A percentile compares a stretch with the other conserved stretches of the same genome.
Conservation (phyloP, 441 rosid genomes). For the Brassica balearica region DNA sequence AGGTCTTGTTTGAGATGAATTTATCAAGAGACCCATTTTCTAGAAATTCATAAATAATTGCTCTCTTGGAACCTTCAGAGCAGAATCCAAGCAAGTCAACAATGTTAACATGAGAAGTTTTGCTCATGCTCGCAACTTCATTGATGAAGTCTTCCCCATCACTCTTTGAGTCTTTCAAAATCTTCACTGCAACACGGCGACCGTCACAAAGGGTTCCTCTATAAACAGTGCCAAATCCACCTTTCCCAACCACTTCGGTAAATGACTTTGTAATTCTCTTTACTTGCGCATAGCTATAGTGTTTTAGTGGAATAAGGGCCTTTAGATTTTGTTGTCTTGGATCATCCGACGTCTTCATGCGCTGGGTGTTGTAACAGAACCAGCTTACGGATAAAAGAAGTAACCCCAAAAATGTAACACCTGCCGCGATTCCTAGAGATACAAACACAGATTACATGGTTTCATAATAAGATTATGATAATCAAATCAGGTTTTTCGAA, state of each 20-base stretch:
- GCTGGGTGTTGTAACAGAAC: neutral
- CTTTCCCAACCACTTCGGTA: neutral
- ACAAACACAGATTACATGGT: neutral
- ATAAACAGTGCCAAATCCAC: slow-evolving; percentile 5
- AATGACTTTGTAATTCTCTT: slow-evolving; percentile 6
- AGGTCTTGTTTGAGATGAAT: neutral
- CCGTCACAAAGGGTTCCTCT: neutral
- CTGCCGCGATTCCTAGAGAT: neutral
- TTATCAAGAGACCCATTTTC: slow-evolving; percentile 8
- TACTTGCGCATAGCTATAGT: neutral
- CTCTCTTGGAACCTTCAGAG: slow-evolving; percentile 2
- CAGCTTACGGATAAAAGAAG: neutral
- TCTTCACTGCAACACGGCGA: neutral
- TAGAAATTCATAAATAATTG: neutral
- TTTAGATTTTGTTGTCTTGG: neutral
- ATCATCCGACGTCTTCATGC: neutral
- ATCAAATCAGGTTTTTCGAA: neutral
- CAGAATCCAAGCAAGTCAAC: slow-evolving; percentile 11
- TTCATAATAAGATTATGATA: neutral
- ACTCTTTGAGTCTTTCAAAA: neutral
- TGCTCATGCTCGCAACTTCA: slow-evolving; percentile 13
- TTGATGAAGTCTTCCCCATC: neutral
- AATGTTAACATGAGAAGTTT: neutral
- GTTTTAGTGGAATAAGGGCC: neutral
- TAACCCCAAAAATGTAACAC: neutral